phyloP scores from a whole-genome alignment of 352 stramenopile species.

The Globisporangium sylvaticum region DNA sequence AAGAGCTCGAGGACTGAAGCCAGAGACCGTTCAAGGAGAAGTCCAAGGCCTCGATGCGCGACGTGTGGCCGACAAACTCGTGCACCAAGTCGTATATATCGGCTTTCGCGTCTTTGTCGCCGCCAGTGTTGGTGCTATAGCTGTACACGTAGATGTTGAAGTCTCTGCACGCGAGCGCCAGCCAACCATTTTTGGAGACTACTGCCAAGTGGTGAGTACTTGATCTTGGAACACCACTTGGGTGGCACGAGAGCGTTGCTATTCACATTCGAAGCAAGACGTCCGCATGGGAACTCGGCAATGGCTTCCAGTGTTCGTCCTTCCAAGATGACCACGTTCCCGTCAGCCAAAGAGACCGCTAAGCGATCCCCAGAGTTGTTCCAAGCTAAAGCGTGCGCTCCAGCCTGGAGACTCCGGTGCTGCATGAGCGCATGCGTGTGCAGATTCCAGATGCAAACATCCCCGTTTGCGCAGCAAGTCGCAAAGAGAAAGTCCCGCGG shows the following conservation, averaged over 20 bases:
- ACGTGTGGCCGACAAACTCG: slow-evolving; percentile 63
- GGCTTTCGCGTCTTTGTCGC: neutral
- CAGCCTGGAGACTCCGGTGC: slow-evolving; percentile 17
- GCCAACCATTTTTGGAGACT: slow-evolving; percentile 16
- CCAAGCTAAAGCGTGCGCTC: slow-evolving; percentile 33
- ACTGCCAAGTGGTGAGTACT: slow-evolving; percentile 35
- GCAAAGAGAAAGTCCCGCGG: slow-evolving; percentile 35
- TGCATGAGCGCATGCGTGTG: slow-evolving; percentile 27
- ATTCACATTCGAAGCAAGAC: neutral
- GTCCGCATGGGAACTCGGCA: slow-evolving; percentile 23
- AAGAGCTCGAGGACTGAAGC: slow-evolving; percentile 61
- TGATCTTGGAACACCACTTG: slow-evolving; percentile 52
- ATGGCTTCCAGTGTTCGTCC: slow-evolving; percentile 18
- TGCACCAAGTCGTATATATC: slow-evolving; percentile 42
- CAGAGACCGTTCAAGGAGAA: slow-evolving; percentile 56
- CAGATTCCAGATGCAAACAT: slow-evolving; percentile 38
- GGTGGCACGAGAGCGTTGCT: slow-evolving; percentile 10
- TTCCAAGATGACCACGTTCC: slow-evolving; percentile 40
- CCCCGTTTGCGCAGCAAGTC: slow-evolving; percentile 31
- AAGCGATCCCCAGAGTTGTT: slow-evolving; percentile 29
- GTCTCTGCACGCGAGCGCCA: slow-evolving; percentile 56
- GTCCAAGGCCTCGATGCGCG: slow-evolving; percentile 58
- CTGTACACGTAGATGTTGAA: slow-evolving; percentile 76
- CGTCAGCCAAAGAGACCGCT: slow-evolving; percentile 38
- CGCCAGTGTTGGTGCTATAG: neutral